Conservation (phyloP, 2,329 filamentous ascomycete genomes). For the Beauveria sp. region DNA sequence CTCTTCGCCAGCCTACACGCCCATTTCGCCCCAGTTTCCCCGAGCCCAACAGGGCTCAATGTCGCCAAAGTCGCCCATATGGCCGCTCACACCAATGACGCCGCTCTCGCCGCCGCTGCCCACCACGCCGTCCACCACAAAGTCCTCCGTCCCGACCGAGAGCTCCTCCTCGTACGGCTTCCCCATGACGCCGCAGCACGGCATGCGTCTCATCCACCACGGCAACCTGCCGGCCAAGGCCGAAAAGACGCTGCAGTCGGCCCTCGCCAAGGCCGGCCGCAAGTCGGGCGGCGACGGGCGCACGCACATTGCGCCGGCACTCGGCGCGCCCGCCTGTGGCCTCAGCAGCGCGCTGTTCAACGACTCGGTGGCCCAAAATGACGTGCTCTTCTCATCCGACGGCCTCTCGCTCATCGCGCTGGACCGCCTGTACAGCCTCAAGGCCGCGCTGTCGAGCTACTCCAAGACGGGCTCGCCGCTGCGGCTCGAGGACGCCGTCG, state of each 20-base stretch:
- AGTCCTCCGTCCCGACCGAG: constrained; percentile 29
- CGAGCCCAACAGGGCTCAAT: constrained; percentile 23
- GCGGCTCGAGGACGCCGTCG: constrained; percentile 52
- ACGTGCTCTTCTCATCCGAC: constrained; percentile 51
- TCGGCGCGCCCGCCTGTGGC: constrained; percentile 35
- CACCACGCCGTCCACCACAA: constrained; percentile 39
- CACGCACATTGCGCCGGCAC: constrained; percentile 29
- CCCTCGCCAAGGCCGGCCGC: constrained; percentile 39
- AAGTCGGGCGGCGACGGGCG: neutral
- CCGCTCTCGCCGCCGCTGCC: constrained; percentile 29
- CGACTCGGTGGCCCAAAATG: constrained; percentile 51
- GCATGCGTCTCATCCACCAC: constrained; percentile 44
- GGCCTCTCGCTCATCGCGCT: constrained; percentile 52
- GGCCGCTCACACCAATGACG: constrained; percentile 36
- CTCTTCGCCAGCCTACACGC: constrained; percentile 26
- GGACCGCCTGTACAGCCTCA: constrained; percentile 58
- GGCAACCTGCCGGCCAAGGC: constrained; percentile 37
- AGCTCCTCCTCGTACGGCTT: constrained; percentile 24
- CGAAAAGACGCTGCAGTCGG: constrained; percentile 38
- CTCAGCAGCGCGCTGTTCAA: constrained; percentile 45
- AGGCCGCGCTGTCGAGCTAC: constrained; percentile 51
- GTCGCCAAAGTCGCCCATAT: constrained; percentile 32
- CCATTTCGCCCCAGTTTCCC: constrained; percentile 22
- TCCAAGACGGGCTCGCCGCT: constrained; percentile 35
- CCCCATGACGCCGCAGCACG: constrained; percentile 3